Conservation (phyloP, 257 asterid species). For the Leonotis leonurus region DNA sequence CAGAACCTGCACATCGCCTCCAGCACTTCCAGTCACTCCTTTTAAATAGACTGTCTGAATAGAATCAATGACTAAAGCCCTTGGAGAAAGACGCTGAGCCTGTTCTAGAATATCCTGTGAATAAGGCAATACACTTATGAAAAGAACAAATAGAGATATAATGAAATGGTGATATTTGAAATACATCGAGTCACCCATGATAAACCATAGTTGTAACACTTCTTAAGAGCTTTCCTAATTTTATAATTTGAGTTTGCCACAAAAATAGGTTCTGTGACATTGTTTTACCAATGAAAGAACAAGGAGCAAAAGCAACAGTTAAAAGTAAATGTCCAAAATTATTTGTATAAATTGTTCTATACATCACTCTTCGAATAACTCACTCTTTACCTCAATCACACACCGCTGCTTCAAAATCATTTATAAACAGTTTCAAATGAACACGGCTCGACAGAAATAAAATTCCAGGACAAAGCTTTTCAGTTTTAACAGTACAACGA, state of each 20-base stretch:
- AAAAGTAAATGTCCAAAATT: too few species aligned
- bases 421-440: too few species aligned
- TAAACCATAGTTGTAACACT: constrained; percentile 1
- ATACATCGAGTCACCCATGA: neutral
- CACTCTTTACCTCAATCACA: too few species aligned
- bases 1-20: constrained; percentile 68
- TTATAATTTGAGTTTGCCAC: neutral
- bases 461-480: neutral
- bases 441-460: neutral
- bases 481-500: neutral
- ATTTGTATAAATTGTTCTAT: too few species aligned
- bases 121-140: constrained; percentile 4
- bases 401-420: too few species aligned
- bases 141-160: constrained; percentile 7
- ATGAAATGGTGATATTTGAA: neutral
- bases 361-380: too few species aligned
- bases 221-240: constrained; percentile 4
- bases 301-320: neutral
- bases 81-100: constrained; percentile 56
- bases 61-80: constrained; percentile 72
- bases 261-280: neutral
- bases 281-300: neutral
- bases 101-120: constrained; percentile 84
- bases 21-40: constrained; percentile 84
- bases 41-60: constrained; percentile 84